These are phyloP conservation scores for Kwoniella dendrophila DNA, from an alignment of 768 basidiomycete species.

Conservation along the genomic window DNA sequence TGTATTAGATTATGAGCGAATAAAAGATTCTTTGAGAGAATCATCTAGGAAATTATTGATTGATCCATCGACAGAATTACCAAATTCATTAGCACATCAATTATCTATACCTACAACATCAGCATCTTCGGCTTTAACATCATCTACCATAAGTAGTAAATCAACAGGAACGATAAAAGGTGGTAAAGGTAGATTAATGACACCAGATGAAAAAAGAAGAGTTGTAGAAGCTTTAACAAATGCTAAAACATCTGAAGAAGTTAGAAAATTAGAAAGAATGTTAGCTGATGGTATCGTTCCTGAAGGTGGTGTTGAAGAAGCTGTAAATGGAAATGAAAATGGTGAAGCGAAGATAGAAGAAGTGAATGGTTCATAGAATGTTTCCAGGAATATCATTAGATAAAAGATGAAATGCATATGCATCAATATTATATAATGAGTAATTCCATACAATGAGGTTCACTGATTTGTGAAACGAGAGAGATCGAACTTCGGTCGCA, in stretches of 20 bases:
- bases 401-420: too few relatives aligned
- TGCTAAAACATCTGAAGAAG: conserved; percentile 53
- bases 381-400: background rate
- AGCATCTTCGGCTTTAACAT: conserved; percentile 23
- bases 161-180: conserved; percentile 31
- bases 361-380: conserved; percentile 9
- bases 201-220: conserved; percentile 54
- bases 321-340: background rate
- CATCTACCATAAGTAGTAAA: conserved; percentile 12
- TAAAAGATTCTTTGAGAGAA: conserved; percentile 53
- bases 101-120: conserved; percentile 45
- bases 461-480: too few relatives aligned
- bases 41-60: conserved; percentile 45
- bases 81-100: conserved; percentile 51
- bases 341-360: conserved; percentile 5
- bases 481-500: too few relatives aligned
- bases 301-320: conserved; percentile 41
- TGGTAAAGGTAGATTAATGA: conserved; percentile 55
- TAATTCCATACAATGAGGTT: too few relatives aligned
- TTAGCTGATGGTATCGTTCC: conserved; percentile 55
- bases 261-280: conserved; percentile 55
- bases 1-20: conserved; percentile 54
- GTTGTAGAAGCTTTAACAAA: conserved; percentile 53
- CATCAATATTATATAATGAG: too few relatives aligned
- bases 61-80: conserved; percentile 43